These are phyloP conservation scores for Aureobasidium mangrovei DNA, from an alignment of 2,329 filamentous ascomycete species.

Conservation along the genomic window DNA sequence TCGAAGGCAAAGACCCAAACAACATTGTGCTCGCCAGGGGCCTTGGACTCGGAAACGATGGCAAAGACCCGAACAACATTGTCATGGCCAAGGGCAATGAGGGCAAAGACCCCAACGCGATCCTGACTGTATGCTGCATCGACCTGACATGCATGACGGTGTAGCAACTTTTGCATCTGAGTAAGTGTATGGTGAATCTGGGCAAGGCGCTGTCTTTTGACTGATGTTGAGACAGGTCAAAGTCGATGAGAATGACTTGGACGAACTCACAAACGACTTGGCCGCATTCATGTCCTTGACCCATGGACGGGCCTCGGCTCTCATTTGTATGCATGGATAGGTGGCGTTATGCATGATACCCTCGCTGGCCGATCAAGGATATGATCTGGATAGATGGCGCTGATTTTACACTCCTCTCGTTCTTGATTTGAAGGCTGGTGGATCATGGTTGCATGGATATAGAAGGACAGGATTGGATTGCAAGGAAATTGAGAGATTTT, in stretches of 20 bases:
- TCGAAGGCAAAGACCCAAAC: constrained; percentile 3
- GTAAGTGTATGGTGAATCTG: background rate
- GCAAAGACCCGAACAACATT: background rate
- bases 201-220: background rate
- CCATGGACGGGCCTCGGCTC: background rate
- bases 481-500: background rate
- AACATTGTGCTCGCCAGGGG: constrained; percentile 4
- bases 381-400: too few relatives aligned
- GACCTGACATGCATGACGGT: background rate
- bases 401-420: background rate
- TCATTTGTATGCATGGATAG: background rate
- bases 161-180: background rate
- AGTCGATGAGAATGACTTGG: background rate
- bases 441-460: constrained; percentile 1
- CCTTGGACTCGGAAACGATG: background rate
- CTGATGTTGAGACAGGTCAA: background rate
- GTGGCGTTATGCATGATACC: too few relatives aligned
- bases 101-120: background rate
- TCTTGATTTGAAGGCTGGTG: background rate
- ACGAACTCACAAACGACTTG: too few relatives aligned
- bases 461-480: background rate
- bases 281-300: too few relatives aligned
- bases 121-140: background rate
- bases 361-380: too few relatives aligned
- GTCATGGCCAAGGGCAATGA: background rate